These are phyloP conservation scores for Pyrenochaeta sp. DNA, from an alignment of 2,329 filamentous ascomycete species.

Conservation along the genomic window DNA sequence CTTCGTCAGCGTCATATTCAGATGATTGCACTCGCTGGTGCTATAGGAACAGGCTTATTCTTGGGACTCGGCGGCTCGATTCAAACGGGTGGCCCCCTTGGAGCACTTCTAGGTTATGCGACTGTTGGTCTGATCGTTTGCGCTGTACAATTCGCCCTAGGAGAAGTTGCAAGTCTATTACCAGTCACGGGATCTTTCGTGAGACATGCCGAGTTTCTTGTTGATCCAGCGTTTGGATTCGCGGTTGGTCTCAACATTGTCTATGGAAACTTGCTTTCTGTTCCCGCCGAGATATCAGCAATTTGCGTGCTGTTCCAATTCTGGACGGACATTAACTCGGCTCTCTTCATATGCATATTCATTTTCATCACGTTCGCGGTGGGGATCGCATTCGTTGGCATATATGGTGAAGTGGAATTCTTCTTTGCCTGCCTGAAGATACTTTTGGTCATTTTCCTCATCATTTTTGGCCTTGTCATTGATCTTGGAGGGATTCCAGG, in stretches of 20 bases:
- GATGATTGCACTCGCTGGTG: slow-evolving; percentile 65
- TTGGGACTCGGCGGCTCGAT: slow-evolving; percentile 62
- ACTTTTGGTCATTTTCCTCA: slow-evolving; percentile 35
- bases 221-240: slow-evolving; percentile 57
- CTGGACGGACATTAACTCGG: slow-evolving; percentile 41
- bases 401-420: slow-evolving; percentile 56
- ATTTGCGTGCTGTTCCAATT: slow-evolving; percentile 35
- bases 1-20: slow-evolving; percentile 61
- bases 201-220: slow-evolving; percentile 58
- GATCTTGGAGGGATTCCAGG: slow-evolving; percentile 37
- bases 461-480: slow-evolving; percentile 38
- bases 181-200: slow-evolving; percentile 61
- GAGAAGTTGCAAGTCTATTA: slow-evolving; percentile 60
- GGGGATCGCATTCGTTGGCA: slow-evolving; percentile 37
- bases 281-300: slow-evolving; percentile 42
- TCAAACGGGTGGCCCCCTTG: slow-evolving; percentile 59
- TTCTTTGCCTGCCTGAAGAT: slow-evolving; percentile 58
- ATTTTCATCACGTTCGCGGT: slow-evolving; percentile 42
- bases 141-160: slow-evolving; percentile 59
- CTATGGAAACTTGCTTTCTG: slow-evolving; percentile 61
- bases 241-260: slow-evolving; percentile 63
- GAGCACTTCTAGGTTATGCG: slow-evolving; percentile 60
- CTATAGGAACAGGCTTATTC: slow-evolving; percentile 63
- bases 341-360: slow-evolving; percentile 43
- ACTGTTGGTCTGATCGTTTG: slow-evolving; percentile 60